Evolutionary conservation across 768 basidiomycete species (phyloP), one percentile per base, ranked within the genome.

Genomic region (Lanmaoa rubissima): DNA sequence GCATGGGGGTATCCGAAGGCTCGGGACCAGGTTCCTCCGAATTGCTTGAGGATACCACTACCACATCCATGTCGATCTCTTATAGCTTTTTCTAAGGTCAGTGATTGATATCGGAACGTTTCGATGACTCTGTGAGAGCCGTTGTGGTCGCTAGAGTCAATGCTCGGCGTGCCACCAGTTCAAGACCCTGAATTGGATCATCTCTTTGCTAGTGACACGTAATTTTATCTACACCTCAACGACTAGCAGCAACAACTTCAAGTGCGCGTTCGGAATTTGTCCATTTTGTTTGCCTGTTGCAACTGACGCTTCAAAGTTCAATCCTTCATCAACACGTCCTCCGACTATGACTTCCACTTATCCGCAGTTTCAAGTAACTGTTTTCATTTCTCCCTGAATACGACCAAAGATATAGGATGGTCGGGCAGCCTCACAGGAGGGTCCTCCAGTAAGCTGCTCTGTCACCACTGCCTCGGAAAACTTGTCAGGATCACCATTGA

Each of bases 291-390:
- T 8, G 5, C 19, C 2, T 17, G 26, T 54, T n/a, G 16, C 21
- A 38, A n/a, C 35, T n/a, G 31, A 44, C 8, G 13, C 8, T 32
- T 12, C 34, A 31, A 35, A 10, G 10, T 14, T 48, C 24, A 50
- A 11, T 41, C 45, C n/a, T 36, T 31, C 44, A 57, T 31, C 44
- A 57, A 56, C 16, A 63, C 28, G 28, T 56, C 64, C 34, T 60
- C 59, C 4, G 66, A 66, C 63, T 59, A 67, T 28, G 54, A 51
- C 40, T 61, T 58, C 40, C 63, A 62, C 26, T 61, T 58, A 43
- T 65, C 58, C 4, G 60, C 61, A 16, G 51, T 42, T 39, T 68
- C 61, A 13, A 66, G 19, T 1, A 61, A 26, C 0, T 53, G 44
- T 35, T 54, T 53, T 17, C 36, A 59, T 16, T 24, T 61, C 42